Evolutionary conservation across 345 rosid genomes (phyloP).

Genomic region (Diplotaxis tenuifolia): DNA sequence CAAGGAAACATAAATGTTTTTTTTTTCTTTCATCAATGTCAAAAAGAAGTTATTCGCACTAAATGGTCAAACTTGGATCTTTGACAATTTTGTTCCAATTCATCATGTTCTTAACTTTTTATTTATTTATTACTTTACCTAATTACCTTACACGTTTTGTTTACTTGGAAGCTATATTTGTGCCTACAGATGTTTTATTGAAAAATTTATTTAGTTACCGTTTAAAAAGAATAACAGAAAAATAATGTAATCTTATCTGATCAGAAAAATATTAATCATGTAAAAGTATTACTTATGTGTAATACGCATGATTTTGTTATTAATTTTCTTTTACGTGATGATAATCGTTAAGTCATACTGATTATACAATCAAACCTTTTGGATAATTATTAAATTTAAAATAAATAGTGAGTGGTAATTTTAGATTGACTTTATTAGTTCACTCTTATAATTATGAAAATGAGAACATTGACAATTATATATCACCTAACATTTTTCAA

Average conservation of each 20-base stretch:
- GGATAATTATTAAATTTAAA: background rate
- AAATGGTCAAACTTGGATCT: conserved; percentile 37
- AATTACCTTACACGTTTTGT: background rate
- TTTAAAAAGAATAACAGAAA: no score
- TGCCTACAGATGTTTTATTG: background rate
- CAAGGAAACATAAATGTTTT: conserved; percentile 37
- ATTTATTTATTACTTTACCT: background rate
- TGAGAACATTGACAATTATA: conserved; percentile 17
- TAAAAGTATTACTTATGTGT: background rate
- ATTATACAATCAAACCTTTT: background rate
- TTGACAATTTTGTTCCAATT: conserved; percentile 29
- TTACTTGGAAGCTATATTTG: background rate
- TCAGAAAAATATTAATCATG: background rate
- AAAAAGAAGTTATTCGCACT: conserved; percentile 35
- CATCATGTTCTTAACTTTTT: conserved; percentile 22
- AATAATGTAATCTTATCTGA: background rate
- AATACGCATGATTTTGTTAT: background rate
- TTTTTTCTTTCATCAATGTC: conserved; percentile 33
- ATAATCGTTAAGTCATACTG: background rate
- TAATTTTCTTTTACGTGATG: background rate
- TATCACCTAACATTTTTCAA: background rate
- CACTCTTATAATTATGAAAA: background rate
- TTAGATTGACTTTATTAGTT: background rate
- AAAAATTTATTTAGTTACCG: no score
- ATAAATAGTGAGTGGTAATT: background rate